Evolutionary conservation across 306 rosid species (phyloP), one percentile per base, ranked within the genome.

Genomic region (Ceratonia siliqua): DNA sequence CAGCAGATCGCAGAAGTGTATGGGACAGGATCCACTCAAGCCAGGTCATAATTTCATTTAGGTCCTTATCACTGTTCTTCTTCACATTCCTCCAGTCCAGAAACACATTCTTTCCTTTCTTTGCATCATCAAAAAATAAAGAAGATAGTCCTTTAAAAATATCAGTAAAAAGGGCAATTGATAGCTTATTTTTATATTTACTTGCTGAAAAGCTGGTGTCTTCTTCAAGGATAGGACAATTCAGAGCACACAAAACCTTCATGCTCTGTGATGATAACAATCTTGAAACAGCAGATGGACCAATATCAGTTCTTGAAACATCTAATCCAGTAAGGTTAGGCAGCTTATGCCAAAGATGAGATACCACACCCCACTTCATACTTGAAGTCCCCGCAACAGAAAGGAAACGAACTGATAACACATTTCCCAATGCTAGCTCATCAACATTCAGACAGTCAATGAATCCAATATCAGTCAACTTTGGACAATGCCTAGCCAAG

Each of bases 11-110:
- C 83, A 95, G 75, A 62, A 95, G 99, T 21, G 89, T 87, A 85
- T 92, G 98, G 73, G 99, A 95, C 55, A 95, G 87, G 81, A 95
- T 95, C 99, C 99, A 95, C 85, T 95, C 99, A 46, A 95, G 88
- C 99, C 99, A 95, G 66, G 75, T 86, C 95, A 95, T 90, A 52
- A 86, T 86, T 81, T 95, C 97, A 42, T 87, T 86, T 65, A 90
- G 80, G 81, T 68, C 90, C 74, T 87, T 95, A 68, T 81, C 92
- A 68, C 82, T 87, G 65, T 70, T 90, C 81, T 70, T 90, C 81
- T 72, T 81, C 52, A 75, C 78, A 49, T 70, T 86, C 87, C 86
- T 90, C 99, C 99, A 95, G 76, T 92, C 91, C 79, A 92, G 85
- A 83, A 92, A 89, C 84, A 92, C 88, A 74, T 89, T 90, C 52